A percentile compares a stretch with the other conserved stretches of the same genome.
Conservation (phyloP, 306 rosid genomes). For the Sicyos baderoa region DNA sequence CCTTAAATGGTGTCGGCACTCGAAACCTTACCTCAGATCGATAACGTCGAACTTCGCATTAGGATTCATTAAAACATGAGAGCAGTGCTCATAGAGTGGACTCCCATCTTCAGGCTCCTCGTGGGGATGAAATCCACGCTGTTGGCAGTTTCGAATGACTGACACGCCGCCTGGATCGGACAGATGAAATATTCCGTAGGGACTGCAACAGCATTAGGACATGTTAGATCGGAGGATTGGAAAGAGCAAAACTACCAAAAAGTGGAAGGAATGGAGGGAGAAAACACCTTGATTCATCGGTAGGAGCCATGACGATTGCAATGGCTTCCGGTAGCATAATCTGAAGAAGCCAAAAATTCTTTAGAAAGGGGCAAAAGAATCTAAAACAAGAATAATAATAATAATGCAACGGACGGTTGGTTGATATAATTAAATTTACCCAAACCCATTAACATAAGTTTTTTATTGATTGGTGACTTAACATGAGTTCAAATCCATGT, state of each 20-base stretch:
- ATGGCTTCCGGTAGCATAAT: conserved; percentile 96
- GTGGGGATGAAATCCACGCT: conserved; percentile 98
- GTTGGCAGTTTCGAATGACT: conserved; percentile 72
- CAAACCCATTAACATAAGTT: no score
- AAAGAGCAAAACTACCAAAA: neutral
- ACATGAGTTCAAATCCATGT: no score
- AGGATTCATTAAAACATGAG: conserved; percentile 85
- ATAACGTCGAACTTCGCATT: conserved; percentile 57
- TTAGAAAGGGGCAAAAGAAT: neutral
- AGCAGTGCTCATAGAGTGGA: conserved; percentile 86
- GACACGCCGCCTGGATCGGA: conserved; percentile 92
- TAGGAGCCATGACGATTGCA: conserved; percentile 99
- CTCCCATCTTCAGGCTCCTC: conserved; percentile 87
- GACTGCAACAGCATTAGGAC: conserved; percentile 53
- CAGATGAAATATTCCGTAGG: conserved; percentile 91
- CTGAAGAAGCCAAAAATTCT: conserved; percentile 38
- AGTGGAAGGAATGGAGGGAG: neutral
- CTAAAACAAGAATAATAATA: conserved; percentile 10
- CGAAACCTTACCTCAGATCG: conserved; percentile 54
- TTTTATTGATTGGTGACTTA: no score
- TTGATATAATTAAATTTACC: no score
- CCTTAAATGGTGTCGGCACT: neutral
- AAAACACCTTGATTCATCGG: conserved; percentile 64
- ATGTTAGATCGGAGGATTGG: neutral
- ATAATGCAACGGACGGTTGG: neutral